These are phyloP conservation scores for Achlya hypogyna DNA, from an alignment of 352 stramenopile genomes.

Conservation along the genomic window DNA sequence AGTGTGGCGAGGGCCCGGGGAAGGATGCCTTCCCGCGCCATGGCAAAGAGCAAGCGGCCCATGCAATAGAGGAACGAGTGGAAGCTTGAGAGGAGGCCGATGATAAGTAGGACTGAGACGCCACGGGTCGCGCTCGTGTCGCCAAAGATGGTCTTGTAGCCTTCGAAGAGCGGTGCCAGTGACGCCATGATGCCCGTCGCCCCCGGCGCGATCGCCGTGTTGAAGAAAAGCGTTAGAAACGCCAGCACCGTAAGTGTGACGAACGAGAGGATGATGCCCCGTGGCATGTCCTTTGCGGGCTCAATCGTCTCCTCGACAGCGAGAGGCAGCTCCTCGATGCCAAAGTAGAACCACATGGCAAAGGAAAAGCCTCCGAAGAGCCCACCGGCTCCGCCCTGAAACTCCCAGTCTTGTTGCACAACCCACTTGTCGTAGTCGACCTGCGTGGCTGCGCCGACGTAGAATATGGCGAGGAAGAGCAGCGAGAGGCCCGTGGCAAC, in stretches of 20 bases:
- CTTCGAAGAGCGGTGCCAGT: constrained; percentile 38
- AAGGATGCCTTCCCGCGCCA: constrained; percentile 54
- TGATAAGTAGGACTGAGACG: constrained; percentile 58
- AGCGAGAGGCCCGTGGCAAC: constrained; percentile 45
- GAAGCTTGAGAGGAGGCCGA: constrained; percentile 56
- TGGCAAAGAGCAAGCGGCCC: constrained; percentile 51
- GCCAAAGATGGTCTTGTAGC: constrained; percentile 59
- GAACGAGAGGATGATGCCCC: constrained; percentile 47
- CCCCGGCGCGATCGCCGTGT: constrained; percentile 49
- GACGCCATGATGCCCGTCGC: constrained; percentile 35
- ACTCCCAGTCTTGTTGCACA: constrained; percentile 38
- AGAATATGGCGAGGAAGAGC: constrained; percentile 51
- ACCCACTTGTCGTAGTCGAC: constrained; percentile 56
- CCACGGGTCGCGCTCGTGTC: constrained; percentile 52
- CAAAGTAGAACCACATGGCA: constrained; percentile 60
- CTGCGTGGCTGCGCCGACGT: constrained; percentile 43
- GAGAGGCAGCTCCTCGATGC: constrained; percentile 55
- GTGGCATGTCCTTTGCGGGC: constrained; percentile 46
- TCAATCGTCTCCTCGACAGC: constrained; percentile 59
- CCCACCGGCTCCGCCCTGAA: constrained; percentile 35
- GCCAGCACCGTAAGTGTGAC: constrained; percentile 37
- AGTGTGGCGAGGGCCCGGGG: constrained; percentile 39
- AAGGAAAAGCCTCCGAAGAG: constrained; percentile 52
- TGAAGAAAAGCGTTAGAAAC: constrained; percentile 53
- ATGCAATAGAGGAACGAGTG: constrained; percentile 74